These are phyloP conservation scores for Kodamaea arcana DNA, from an alignment of 1,139 yeast species.

Conservation along the genomic window DNA sequence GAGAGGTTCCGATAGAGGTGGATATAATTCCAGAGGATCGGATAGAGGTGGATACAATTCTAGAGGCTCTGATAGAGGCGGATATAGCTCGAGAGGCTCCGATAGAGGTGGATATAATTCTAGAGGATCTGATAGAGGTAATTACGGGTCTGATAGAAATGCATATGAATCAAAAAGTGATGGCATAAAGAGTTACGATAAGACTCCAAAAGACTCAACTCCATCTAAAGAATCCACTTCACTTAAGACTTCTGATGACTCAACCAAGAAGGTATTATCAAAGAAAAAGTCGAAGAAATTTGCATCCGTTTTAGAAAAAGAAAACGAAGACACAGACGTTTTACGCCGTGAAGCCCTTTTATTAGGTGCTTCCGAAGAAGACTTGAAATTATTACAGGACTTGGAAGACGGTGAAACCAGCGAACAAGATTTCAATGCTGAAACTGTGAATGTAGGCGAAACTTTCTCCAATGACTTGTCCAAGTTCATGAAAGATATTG, in stretches of 20 bases:
- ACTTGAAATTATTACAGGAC: conserved; percentile 49
- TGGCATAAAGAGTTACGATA: background rate
- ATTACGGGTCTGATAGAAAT: background rate
- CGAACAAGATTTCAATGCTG: conserved; percentile 51
- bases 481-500: conserved; percentile 65
- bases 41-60: background rate
- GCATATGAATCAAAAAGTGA: background rate
- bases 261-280: conserved; percentile 12
- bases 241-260: conserved; percentile 11
- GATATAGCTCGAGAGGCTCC: background rate
- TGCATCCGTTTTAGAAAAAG: conserved; percentile 4
- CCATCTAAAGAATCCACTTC: background rate
- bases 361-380: conserved; percentile 69
- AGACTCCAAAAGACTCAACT: background rate
- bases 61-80: background rate
- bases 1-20: background rate
- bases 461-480: conserved; percentile 56
- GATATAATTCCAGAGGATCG: background rate
- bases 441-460: conserved; percentile 32
- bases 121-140: background rate
- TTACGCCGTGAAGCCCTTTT: conserved; percentile 65
- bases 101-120: background rate
- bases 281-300: conserved; percentile 4
- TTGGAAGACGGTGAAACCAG: conserved; percentile 55
- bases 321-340: conserved; percentile 25